Evolutionary conservation across 2,329 filamentous ascomycete species (phyloP).

Genomic region (Cladophialophora psammophila): DNA sequence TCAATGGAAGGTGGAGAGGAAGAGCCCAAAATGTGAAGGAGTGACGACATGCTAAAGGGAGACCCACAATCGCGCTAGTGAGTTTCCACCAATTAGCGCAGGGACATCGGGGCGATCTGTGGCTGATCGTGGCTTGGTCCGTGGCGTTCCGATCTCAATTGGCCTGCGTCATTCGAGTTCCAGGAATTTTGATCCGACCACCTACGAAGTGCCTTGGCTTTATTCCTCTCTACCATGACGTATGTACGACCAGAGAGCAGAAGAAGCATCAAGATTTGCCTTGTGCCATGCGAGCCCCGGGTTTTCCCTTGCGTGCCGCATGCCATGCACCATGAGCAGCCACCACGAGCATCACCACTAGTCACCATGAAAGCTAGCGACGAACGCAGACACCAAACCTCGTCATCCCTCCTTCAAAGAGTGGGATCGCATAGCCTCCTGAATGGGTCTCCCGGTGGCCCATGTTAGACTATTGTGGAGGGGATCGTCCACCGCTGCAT

Average conservation of each 20-base stretch:
- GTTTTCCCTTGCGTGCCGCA: neutral
- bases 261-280: neutral
- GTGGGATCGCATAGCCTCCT: neutral
- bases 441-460: neutral
- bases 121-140: conserved; percentile 4
- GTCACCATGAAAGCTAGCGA: neutral
- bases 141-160: neutral
- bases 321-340: neutral
- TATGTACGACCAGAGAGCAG: neutral
- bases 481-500: conserved; percentile 1
- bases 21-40: neutral
- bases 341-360: neutral
- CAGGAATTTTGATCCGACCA: conserved; percentile 11
- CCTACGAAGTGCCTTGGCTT: neutral
- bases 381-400: neutral
- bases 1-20: no score
- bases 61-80: neutral
- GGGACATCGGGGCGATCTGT: neutral
- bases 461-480: neutral
- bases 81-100: neutral
- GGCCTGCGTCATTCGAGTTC: neutral
- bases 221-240: conserved; percentile 7
- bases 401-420: neutral
- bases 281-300: neutral
- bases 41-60: neutral